Evolutionary conservation across 2,329 filamentous ascomycete species (phyloP), one percentile per base, ranked within the genome.

Genomic region (Aspergillus tamarii): DNA sequence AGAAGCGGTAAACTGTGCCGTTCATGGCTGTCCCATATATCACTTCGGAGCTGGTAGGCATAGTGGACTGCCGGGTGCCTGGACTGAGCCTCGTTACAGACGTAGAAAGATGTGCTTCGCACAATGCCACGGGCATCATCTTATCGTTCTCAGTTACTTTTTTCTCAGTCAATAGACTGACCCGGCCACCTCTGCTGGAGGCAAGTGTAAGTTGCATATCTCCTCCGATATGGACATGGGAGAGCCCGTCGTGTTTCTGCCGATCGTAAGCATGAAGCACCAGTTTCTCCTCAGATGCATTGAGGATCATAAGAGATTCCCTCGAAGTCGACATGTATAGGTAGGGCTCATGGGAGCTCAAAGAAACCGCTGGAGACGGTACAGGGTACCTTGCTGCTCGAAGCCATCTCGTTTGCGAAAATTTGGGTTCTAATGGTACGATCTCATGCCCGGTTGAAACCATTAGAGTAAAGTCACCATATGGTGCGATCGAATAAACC

Each of bases 1-100:
- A 85, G 69, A 97, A 90, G 61, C 90, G 86, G 66, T 87, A 87
- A 28, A 94, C 71, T 0, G 89, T 87, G 1, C 92, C 92, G 70
- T 92, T 88, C 39, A 93, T 83, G 8, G 86, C 86, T 8, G 89
- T 82, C 1, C 91, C 92, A 39, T 80, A 94, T 74, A 62, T 88
- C 64, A 88, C 85, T 5, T 80, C 78, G 8, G 78, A 63, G 30
- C 59, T 58, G 36, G 61, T 43, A 21, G 68, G 63, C 14, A 68
- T 53, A 32, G 68, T 55, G 16, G 67, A 69, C 14, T 50, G 54
- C 26, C 62, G 66, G 28, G 63, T 68, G 39, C 68, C 67, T 9
- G 66, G 56, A 21, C 63, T 66, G 26, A 80, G 72, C 55, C 71
- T 74, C 53, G 75, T 70, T 9, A 78, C 63, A 5, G 78, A 79